phyloP scores from a whole-genome alignment of 371 early-diverging fungal species.

The Rhizopus delemar region DNA sequence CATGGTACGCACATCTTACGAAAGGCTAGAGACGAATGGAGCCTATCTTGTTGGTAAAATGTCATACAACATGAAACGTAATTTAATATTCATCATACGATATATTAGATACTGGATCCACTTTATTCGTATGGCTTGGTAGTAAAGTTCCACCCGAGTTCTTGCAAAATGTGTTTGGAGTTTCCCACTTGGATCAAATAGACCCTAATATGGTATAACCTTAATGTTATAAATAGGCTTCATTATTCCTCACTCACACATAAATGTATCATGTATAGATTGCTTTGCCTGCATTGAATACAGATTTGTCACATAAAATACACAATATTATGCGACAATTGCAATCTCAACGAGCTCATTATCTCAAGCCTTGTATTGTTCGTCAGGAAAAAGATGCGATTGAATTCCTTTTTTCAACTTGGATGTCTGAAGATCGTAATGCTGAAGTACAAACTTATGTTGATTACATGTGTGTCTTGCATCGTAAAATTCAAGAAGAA shows the following conservation, averaged over 20 bases:
- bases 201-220: slow-evolving; percentile 68
- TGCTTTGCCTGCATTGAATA: slow-evolving; percentile 44
- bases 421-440: slow-evolving; percentile 86
- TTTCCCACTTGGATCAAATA: slow-evolving; percentile 69
- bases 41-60: slow-evolving; percentile 63
- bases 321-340: slow-evolving; percentile 65
- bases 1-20: slow-evolving; percentile 77
- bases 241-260: too few species aligned
- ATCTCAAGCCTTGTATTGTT: slow-evolving; percentile 52
- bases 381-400: slow-evolving; percentile 48
- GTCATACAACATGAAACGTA: not conserved
- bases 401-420: slow-evolving; percentile 64
- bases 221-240: too few species aligned
- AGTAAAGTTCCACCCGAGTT: slow-evolving; percentile 60
- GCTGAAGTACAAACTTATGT: slow-evolving; percentile 90
- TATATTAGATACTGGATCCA: slow-evolving; percentile 76
- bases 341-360: slow-evolving; percentile 51
- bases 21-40: slow-evolving; percentile 72
- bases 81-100: not conserved
- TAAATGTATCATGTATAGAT: slow-evolving; percentile 17
- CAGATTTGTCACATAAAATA: slow-evolving; percentile 61
- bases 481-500: slow-evolving; percentile 86
- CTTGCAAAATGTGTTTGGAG: slow-evolving; percentile 77
- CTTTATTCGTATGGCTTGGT: slow-evolving; percentile 89
- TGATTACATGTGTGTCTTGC: slow-evolving; percentile 89